These are phyloP conservation scores for Kazachstania martiniae DNA, from an alignment of 805 yeast genomes.

Conservation along the genomic window DNA sequence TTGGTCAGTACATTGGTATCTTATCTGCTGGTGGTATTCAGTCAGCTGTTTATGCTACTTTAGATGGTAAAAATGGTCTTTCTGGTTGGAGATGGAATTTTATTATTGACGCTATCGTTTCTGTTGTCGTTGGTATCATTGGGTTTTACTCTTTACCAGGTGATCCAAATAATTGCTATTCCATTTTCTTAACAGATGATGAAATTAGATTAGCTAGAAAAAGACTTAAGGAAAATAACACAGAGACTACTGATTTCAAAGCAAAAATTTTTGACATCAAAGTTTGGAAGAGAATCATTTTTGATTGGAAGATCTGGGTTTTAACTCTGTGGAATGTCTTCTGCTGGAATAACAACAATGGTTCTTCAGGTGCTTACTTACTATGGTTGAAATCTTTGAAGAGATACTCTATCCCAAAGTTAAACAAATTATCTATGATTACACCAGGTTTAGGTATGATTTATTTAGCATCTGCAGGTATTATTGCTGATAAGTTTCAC, in stretches of 20 bases:
- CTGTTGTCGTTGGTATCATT: conserved; percentile 44
- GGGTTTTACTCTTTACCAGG: conserved; percentile 55
- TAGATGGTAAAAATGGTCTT: conserved; percentile 43
- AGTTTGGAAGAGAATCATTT: conserved; percentile 43
- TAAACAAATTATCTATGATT: conserved; percentile 40
- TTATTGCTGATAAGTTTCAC: conserved; percentile 38
- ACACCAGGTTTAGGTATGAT: conserved; percentile 47
- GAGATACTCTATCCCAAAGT: conserved; percentile 31
- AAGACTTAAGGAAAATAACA: conserved; percentile 30
- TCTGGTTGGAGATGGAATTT: conserved; percentile 70
- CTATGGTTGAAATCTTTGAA: conserved; percentile 48
- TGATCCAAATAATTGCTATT: conserved; percentile 47
- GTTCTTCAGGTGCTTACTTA: conserved; percentile 40
- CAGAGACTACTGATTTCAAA: conserved; percentile 20
- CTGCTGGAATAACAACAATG: conserved; percentile 48
- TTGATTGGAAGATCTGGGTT: conserved; percentile 49
- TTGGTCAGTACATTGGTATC: conserved; percentile 53
- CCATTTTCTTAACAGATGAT: conserved; percentile 42
- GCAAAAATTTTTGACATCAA: conserved; percentile 31
- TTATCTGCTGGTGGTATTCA: conserved; percentile 55
- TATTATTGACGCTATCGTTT: conserved; percentile 51
- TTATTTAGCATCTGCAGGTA: conserved; percentile 18
- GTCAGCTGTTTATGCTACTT: conserved; percentile 37
- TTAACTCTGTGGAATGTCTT: conserved; percentile 42
- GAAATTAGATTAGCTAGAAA: conserved; percentile 44